These are phyloP conservation scores for Davidsoniella eucalypti DNA, from an alignment of 2,329 filamentous ascomycete genomes.

Conservation along the genomic window DNA sequence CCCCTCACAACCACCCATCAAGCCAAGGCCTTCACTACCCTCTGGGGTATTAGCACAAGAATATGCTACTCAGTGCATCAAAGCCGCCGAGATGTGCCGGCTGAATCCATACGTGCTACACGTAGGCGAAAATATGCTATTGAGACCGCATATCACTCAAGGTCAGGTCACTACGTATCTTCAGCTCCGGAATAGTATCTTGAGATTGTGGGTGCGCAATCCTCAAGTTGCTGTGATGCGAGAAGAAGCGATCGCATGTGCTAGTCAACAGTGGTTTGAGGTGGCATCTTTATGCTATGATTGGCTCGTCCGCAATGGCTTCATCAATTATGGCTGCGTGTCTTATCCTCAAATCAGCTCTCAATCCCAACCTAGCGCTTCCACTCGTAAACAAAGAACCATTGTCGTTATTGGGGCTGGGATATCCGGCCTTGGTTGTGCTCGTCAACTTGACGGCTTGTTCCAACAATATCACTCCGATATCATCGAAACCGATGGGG, in stretches of 20 bases:
- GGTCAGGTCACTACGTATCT: constrained; percentile 88
- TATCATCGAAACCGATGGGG: constrained; percentile 48
- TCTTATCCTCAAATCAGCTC: constrained; percentile 32
- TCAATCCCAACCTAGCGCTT: constrained; percentile 21
- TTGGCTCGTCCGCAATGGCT: constrained; percentile 80
- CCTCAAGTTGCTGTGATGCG: constrained; percentile 66
- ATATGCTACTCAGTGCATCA: constrained; percentile 83
- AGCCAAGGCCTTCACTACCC: constrained; percentile 70
- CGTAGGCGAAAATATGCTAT: constrained; percentile 62
- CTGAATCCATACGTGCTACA: constrained; percentile 83
- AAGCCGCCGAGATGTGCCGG: constrained; percentile 75
- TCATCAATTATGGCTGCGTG: constrained; percentile 92
- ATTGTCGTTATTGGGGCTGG: constrained; percentile 83
- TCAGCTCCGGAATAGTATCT: constrained; percentile 87
- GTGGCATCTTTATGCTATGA: constrained; percentile 78
- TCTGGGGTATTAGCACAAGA: constrained; percentile 52
- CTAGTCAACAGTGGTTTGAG: constrained; percentile 76
- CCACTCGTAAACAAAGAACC: constrained; percentile 43
- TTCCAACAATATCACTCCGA: constrained; percentile 62
- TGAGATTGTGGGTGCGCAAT: constrained; percentile 78
- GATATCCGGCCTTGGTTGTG: constrained; percentile 84
- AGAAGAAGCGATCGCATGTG: constrained; percentile 80
- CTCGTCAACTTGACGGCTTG: constrained; percentile 75
- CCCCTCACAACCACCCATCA: constrained; percentile 13
- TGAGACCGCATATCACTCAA: constrained; percentile 69